Conservation (phyloP, 2,329 filamentous ascomycete species). For the Pseudodiploospora longispora region DNA sequence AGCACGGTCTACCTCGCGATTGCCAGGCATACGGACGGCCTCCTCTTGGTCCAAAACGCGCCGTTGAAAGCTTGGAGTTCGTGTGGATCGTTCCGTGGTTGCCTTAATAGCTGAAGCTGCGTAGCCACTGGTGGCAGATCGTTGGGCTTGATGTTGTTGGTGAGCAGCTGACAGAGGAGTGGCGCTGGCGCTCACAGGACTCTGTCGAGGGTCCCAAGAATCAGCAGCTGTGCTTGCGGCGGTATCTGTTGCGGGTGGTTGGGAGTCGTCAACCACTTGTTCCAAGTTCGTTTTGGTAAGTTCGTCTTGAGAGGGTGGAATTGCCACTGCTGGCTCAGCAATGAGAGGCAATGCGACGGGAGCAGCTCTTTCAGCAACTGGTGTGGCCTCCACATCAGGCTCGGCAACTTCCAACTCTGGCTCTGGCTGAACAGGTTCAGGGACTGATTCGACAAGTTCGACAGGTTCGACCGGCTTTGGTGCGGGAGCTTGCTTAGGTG, state of each 20-base stretch:
- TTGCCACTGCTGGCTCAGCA: slow-evolving; percentile 43
- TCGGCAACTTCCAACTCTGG: slow-evolving; percentile 27
- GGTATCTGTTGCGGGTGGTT: slow-evolving; percentile 70
- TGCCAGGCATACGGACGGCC: slow-evolving; percentile 95
- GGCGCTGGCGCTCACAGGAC: slow-evolving; percentile 49
- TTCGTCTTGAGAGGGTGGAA: slow-evolving; percentile 69
- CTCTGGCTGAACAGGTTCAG: slow-evolving; percentile 25
- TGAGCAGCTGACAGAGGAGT: slow-evolving; percentile 60
- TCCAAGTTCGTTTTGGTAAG: slow-evolving; percentile 90
- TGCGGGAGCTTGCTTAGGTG: slow-evolving; percentile 40
- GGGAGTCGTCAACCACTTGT: slow-evolving; percentile 74
- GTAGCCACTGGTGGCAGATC: slow-evolving; percentile 54
- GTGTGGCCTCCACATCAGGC: slow-evolving; percentile 26
- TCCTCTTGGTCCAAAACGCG: slow-evolving; percentile 92
- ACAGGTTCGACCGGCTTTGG: slow-evolving; percentile 30
- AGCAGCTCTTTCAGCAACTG: slow-evolving; percentile 23
- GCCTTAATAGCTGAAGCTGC: slow-evolving; percentile 78
- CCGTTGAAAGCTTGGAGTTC: slow-evolving; percentile 74
- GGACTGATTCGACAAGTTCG: slow-evolving; percentile 27
- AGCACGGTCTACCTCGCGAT: slow-evolving; percentile 86
- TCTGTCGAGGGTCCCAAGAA: slow-evolving; percentile 65
- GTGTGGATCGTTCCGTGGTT: slow-evolving; percentile 51
- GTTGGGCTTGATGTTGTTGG: slow-evolving; percentile 51
- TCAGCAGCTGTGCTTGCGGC: slow-evolving; percentile 84
- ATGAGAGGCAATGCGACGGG: slow-evolving; percentile 16